Evolutionary conservation across 2,329 filamentous ascomycete genomes (phyloP), one percentile per base, ranked within the genome.

Genomic region (Metarhizium album): DNA sequence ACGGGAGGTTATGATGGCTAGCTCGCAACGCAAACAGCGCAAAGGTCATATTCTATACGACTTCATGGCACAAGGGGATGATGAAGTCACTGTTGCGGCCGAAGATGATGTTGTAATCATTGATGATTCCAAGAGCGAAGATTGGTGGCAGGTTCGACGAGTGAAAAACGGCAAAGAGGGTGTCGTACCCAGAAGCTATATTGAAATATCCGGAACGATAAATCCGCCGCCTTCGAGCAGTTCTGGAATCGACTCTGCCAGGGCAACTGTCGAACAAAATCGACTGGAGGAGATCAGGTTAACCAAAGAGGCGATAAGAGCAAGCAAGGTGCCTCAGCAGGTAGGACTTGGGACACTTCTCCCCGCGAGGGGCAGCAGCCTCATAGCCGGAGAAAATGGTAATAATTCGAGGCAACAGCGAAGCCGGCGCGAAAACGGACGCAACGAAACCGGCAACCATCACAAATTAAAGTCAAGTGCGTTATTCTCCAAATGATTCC

Each of bases 91-190:
- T 0, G 93, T 98, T 45, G 83, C 80, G 24, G 79, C 86, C 22
- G 93, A 86, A 40, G 93, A 98, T 63, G 91, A 98, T 62, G 91
- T 98, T 40, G 73, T 95, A 42, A 74, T 98, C 49, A 67, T 97
- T 51, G 91, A 98, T 63, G 90, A 96, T 62, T 81, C 76, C 33
- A 93, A 90, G 69, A 96, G 90, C 55, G 90, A 96, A 53, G 93
- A 98, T 64, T 98, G 93, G 93, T 97, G 93, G 91, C 90, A 93
- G 74, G 89, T 98, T 35, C 82, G 87, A 53, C 82, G 90, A 35
- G 63, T 96, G 55, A 94, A 90, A 71, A 97, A 90, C 64, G 89
- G 89, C 59, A 93, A 90, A 64, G 89, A 96, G 70, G 93, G 93
- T 38, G 93, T 98, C 24, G 90, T 98, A 8, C 93, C 93, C 14